Evolutionary conservation across 1,139 yeast genomes (phyloP), one percentile per base, ranked within the genome.

Genomic region (Nakaseomyces bracarensis): DNA sequence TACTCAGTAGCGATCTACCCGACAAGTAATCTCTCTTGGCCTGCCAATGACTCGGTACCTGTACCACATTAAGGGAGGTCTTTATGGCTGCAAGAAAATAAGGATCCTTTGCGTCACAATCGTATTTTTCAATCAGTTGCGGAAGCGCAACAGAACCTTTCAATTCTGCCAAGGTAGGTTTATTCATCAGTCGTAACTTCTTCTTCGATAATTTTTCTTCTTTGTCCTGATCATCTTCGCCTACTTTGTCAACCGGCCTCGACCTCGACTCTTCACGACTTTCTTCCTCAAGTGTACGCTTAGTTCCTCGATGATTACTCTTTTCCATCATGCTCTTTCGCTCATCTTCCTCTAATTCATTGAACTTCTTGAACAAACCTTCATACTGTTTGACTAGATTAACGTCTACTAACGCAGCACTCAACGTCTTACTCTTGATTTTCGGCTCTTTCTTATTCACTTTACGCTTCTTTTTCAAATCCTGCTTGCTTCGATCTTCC

Each of bases 41-140:
- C 44, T 76, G 77, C 98, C 98, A 91, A 59, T 87, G 95, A 0
- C 65, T 60, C 0, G 98, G 97, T 0, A 89, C 87, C 1, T 79
- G 85, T 0, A 89, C 79, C 2, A 68, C 71, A 50, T 86, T 85
- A 38, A 77, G 77, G 34, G 70, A 67, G 0, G 82, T 67, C 56
- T 89, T 91, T 44, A 91, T 63, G 11, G 72, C 66, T 0, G 84
- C 76, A 13, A 79, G 67, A 20, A 87, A 60, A 40, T 68, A 65
- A 1, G 98, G 96, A 54, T 86, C 93, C 3, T 70, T 71, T 0
- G 97, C 83, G 63, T 89, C 93, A 1, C 79, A 81, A 61, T 91
- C 98, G 51, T 68, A 74, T 93, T 94, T 82, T 49, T 87, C 95
- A 0, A 91, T 82, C 3, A 80, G 58, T 46, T 84, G 87, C 0